phyloP scores from a whole-genome alignment of 228 moss, liverwort and hornwort genomes.

The Sphagnum magellanicum region DNA sequence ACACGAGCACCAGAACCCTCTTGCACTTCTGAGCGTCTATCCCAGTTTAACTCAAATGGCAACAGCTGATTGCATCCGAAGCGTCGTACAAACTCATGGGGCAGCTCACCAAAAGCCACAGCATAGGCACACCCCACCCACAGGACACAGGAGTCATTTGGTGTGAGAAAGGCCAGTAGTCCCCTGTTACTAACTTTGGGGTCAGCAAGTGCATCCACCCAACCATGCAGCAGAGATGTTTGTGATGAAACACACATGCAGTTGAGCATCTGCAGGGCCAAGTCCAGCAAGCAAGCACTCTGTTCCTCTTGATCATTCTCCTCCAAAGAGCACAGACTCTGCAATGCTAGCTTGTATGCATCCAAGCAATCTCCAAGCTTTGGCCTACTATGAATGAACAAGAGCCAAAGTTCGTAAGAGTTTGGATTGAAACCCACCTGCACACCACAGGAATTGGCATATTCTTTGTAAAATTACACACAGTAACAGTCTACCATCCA shows the following conservation, averaged over 20 bases:
- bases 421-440: constrained; percentile 67
- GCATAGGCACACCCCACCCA: constrained; percentile 68
- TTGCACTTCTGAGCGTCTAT: constrained; percentile 25
- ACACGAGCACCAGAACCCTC: constrained; percentile 25
- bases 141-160: constrained; percentile 58
- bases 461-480: not conserved
- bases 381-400: constrained; percentile 70
- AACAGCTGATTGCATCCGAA: constrained; percentile 65
- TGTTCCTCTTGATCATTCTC: constrained; percentile 20
- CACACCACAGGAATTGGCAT: constrained; percentile 8
- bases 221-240: constrained; percentile 22
- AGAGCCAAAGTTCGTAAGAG: constrained; percentile 72
- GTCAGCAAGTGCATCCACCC: constrained; percentile 49
- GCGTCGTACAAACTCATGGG: constrained; percentile 23
- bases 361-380: constrained; percentile 43
- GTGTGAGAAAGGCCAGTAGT: constrained; percentile 42
- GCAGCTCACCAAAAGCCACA: constrained; percentile 57
- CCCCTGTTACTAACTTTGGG: constrained; percentile 20
- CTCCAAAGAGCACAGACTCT: constrained; percentile 13
- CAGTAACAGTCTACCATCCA: too few relatives aligned
- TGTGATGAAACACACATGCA: constrained; percentile 50
- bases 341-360: constrained; percentile 49
- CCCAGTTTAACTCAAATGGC: constrained; percentile 60
- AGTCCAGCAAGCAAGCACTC: constrained; percentile 59
- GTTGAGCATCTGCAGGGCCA: constrained; percentile 70